Percentiles rank a stretch among this genome's conserved stretches.
Conservation (phyloP, 1,139 yeast genomes). For the Blastobotrys aristatus region DNA sequence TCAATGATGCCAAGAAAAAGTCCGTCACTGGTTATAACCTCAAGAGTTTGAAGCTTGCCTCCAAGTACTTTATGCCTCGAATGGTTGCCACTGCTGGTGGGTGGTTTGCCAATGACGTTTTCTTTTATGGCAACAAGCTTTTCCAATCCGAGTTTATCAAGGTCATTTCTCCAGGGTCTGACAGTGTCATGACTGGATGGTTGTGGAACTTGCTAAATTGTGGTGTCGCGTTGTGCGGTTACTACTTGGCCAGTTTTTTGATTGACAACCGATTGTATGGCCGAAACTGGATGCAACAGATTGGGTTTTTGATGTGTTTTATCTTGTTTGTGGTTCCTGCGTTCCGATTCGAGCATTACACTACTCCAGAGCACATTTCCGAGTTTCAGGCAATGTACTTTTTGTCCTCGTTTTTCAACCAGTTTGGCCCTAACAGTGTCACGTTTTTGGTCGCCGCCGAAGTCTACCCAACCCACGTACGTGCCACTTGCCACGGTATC, state of each 20-base stretch:
- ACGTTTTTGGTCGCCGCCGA: slow-evolving; percentile 97
- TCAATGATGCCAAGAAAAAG: slow-evolving; percentile 30
- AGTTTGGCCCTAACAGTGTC: slow-evolving; percentile 86
- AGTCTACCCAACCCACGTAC: slow-evolving; percentile 92
- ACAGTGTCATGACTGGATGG: slow-evolving; percentile 80
- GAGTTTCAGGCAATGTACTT: slow-evolving; percentile 62
- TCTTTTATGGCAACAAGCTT: slow-evolving; percentile 85
- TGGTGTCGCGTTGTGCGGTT: slow-evolving; percentile 67
- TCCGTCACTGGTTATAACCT: slow-evolving; percentile 37
- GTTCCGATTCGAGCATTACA: slow-evolving; percentile 52
- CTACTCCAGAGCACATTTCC: slow-evolving; percentile 38
- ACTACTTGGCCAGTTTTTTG: slow-evolving; percentile 56
- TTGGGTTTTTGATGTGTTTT: slow-evolving; percentile 57
- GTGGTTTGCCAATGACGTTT: slow-evolving; percentile 95
- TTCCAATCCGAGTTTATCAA: slow-evolving; percentile 62
- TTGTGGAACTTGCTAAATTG: slow-evolving; percentile 57
- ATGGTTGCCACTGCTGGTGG: slow-evolving; percentile 93
- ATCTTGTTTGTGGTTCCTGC: slow-evolving; percentile 57
- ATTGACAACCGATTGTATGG: slow-evolving; percentile 51
- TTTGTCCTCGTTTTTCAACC: slow-evolving; percentile 61
- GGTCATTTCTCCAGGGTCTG: slow-evolving; percentile 57
- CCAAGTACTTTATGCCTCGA: slow-evolving; percentile 76
- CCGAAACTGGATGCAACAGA: slow-evolving; percentile 55
- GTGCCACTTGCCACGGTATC: slow-evolving; percentile 97
- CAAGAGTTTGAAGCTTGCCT: slow-evolving; percentile 29